These are phyloP conservation scores for Cladosporium sp. DNA, from an alignment of 2,329 filamentous ascomycete genomes.

Conservation along the genomic window DNA sequence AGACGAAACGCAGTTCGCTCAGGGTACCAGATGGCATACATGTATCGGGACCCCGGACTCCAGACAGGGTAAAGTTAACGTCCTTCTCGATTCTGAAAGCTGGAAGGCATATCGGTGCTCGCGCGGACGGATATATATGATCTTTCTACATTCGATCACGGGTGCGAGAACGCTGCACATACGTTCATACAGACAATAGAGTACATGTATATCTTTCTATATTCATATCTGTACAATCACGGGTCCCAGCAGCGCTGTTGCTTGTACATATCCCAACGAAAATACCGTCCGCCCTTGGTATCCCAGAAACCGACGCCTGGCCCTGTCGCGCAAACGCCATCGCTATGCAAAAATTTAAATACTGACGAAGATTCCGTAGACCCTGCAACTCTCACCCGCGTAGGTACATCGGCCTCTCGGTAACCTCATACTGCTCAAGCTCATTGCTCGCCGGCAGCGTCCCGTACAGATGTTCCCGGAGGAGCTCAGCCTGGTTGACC, in stretches of 20 bases:
- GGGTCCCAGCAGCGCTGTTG: conserved; percentile 1
- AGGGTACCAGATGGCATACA: not conserved
- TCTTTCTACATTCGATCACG: too few species aligned
- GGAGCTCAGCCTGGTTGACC: not conserved
- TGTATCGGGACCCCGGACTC: not conserved
- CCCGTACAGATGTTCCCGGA: conserved; percentile 24
- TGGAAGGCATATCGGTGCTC: not conserved
- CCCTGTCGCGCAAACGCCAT: conserved; percentile 20
- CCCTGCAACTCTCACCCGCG: conserved; percentile 5
- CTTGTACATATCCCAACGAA: not conserved
- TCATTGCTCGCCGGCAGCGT: conserved; percentile 16
- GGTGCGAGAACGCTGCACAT: not conserved
- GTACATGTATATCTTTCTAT: not conserved
- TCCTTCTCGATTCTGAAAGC: not conserved
- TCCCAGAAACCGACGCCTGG: conserved; percentile 5
- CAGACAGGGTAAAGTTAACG: not conserved
- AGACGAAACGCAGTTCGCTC: not conserved
- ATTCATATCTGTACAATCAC: not conserved
- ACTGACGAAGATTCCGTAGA: not conserved
- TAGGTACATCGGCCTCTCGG: conserved; percentile 25
- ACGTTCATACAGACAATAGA: not conserved
- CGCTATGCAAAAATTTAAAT: conserved; percentile 24
- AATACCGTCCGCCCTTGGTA: not conserved
- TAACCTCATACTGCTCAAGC: conserved; percentile 24
- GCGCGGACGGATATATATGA: too few species aligned